These are phyloP conservation scores for Cryphonectria carpinicola DNA, from an alignment of 2,329 filamentous ascomycete species.

Conservation along the genomic window DNA sequence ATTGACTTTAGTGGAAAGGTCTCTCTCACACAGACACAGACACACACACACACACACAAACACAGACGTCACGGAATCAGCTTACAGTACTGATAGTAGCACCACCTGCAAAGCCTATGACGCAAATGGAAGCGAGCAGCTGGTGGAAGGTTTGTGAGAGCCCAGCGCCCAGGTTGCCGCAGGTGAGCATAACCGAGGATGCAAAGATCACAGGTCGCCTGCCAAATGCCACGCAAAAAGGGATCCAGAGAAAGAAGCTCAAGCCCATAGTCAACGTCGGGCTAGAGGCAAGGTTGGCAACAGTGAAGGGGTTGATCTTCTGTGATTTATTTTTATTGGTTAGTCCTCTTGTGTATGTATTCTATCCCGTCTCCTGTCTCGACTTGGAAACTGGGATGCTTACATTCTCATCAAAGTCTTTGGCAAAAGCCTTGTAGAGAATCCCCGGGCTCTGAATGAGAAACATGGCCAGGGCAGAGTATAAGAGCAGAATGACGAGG, in stretches of 20 bases:
- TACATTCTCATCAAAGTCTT: conserved; percentile 33
- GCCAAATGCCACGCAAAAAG: conserved; percentile 42
- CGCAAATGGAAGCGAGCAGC: conserved; percentile 37
- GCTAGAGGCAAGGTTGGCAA: conserved; percentile 35
- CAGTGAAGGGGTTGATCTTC: conserved; percentile 34
- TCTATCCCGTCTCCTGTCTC: neutral
- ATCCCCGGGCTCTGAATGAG: conserved; percentile 34
- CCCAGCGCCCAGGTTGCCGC: conserved; percentile 36
- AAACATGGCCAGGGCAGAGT: conserved; percentile 32
- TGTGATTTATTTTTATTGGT: conserved; percentile 12
- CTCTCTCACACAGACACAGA: no score
- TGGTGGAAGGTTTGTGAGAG: conserved; percentile 35
- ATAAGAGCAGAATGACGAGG: conserved; percentile 30
- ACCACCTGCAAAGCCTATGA: conserved; percentile 41
- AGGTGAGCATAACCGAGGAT: conserved; percentile 35
- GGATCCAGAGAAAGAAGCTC: conserved; percentile 43
- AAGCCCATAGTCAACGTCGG: conserved; percentile 41
- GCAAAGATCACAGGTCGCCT: conserved; percentile 42
- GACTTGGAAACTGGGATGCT: neutral
- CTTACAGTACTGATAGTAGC: conserved; percentile 38
- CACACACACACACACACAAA: neutral
- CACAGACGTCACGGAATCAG: neutral
- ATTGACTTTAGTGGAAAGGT: neutral
- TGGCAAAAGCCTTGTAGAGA: conserved; percentile 29
- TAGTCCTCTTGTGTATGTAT: neutral